Percentiles rank a stretch among this genome's conserved stretches.
phyloP scores from a whole-genome alignment of 257 asterid species.

The Penstemon barbatus region DNA sequence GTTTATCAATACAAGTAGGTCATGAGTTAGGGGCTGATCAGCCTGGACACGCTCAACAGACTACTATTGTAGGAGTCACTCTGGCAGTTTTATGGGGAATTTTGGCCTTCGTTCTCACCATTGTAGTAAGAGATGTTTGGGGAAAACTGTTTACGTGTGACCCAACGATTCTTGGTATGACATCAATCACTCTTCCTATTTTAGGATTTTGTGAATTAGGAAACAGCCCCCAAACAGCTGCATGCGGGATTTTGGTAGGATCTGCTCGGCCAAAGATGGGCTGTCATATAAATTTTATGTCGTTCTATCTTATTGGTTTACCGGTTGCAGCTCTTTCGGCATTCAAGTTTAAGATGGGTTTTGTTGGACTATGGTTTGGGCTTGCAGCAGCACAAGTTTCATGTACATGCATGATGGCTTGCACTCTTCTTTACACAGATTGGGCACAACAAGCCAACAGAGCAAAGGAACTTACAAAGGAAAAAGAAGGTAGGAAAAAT shows the following conservation, averaged over 20 bases:
- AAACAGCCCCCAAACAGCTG: slow-evolving; percentile 52
- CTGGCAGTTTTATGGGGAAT: slow-evolving; percentile 48
- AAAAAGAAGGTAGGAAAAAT: slow-evolving; percentile 29
- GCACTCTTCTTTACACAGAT: slow-evolving; percentile 44
- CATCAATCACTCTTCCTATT: slow-evolving; percentile 49
- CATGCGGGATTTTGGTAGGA: slow-evolving; percentile 48
- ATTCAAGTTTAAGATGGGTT: slow-evolving; percentile 45
- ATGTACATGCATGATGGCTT: slow-evolving; percentile 53
- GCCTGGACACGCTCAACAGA: slow-evolving; percentile 45
- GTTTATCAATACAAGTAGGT: slow-evolving; percentile 44
- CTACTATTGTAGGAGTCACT: slow-evolving; percentile 38
- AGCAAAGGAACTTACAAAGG: slow-evolving; percentile 48
- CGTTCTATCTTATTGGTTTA: slow-evolving; percentile 54
- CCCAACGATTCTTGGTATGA: slow-evolving; percentile 43
- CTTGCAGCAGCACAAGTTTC: slow-evolving; percentile 58
- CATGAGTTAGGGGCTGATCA: slow-evolving; percentile 52
- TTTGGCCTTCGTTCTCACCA: slow-evolving; percentile 42
- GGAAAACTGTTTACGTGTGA: slow-evolving; percentile 45
- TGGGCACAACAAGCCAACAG: slow-evolving; percentile 52
- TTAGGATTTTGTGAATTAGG: slow-evolving; percentile 57
- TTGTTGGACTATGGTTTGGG: slow-evolving; percentile 56
- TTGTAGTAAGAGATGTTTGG: slow-evolving; percentile 45
- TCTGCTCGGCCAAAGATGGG: slow-evolving; percentile 50
- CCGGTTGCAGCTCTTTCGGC: slow-evolving; percentile 46
- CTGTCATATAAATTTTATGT: slow-evolving; percentile 38